Evolutionary conservation across 805 yeast genomes (phyloP).

Genomic region (Starmerella gropengiesseri): DNA sequence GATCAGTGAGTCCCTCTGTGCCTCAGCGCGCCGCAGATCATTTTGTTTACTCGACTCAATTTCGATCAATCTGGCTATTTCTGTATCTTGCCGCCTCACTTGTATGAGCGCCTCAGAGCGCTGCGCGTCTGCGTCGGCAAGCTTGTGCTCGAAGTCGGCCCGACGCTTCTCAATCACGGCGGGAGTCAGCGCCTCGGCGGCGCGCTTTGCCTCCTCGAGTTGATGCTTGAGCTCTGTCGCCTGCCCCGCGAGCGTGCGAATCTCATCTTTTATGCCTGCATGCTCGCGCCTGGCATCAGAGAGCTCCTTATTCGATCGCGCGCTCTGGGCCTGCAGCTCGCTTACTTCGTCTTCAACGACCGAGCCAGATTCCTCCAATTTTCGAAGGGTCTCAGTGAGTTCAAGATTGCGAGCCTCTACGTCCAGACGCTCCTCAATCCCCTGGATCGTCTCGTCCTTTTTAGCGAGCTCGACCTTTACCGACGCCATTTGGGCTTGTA

Average conservation of each 20-base stretch:
- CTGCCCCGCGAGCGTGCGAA: constrained; percentile 17
- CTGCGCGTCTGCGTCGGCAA: neutral
- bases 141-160: neutral
- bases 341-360: neutral
- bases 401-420: neutral
- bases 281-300: neutral
- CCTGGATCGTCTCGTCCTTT: too few species aligned
- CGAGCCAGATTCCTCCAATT: too few species aligned
- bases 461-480: neutral
- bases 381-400: neutral
- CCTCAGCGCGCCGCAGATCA: neutral
- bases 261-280: constrained; percentile 14
- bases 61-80: neutral
- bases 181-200: constrained; percentile 1
- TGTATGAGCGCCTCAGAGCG: neutral
- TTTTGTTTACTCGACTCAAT: neutral
- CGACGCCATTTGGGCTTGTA: neutral
- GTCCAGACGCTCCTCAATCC: neutral
- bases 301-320: constrained; percentile 10
- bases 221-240: neutral
- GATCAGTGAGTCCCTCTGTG: neutral
- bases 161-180: neutral
- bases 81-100: neutral
- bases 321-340: constrained; percentile 1
- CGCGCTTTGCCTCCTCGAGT: neutral